Evolutionary conservation across 345 rosid species (phyloP), one percentile per base, ranked within the genome.

Genomic region (Eucalyptus virginea): DNA sequence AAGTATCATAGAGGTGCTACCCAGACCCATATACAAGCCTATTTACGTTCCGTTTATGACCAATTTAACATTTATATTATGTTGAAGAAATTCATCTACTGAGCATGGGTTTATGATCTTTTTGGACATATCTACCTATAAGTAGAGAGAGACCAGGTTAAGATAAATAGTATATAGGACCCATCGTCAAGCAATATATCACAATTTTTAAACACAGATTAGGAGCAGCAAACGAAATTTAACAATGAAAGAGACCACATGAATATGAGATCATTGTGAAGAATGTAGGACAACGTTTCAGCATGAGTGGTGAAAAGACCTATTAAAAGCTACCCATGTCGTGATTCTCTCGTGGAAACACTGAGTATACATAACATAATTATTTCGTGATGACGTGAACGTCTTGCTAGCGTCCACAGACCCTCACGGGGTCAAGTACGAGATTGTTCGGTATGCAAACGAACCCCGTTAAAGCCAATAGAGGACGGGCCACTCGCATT

Each of bases 181-280:
- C 0, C 8, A 0, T 62, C 13, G 0, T 65, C 37, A 15, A 65
- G 72, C 10, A 15, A 65, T 6, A 17, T 6, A 14, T 7, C 2
- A n/a, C 5, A 15, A 65, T 30, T 3, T 13, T 65, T 30, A 6
- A 13, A 62, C 18, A 14, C 2, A 0, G 3, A n/a, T 30, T 65
- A 65, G 19, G 37, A 65, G 72, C 37, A 8, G 0, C 72, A n/a
- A 32, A 6, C 0, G 10, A 8, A 65, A n/a, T n/a, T 65, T 30
- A 16, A 65, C 5, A 2, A 65, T 14, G 37, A 3, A 15, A 8
- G 18, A 62, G 72, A 30, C 10, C 10, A 30, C 5, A 30, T 0
- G 8, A 28, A 28, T 60, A 60, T 6, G 28, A 58, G 58, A 52
- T 52, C 11, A 52, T 19, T 52, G 58, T 52, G 58, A 52, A 52